A percentile compares a stretch with the other conserved stretches of the same genome.
phyloP scores from a whole-genome alignment of 108 stramenopile species.

The Conticribra weissflogii region DNA sequence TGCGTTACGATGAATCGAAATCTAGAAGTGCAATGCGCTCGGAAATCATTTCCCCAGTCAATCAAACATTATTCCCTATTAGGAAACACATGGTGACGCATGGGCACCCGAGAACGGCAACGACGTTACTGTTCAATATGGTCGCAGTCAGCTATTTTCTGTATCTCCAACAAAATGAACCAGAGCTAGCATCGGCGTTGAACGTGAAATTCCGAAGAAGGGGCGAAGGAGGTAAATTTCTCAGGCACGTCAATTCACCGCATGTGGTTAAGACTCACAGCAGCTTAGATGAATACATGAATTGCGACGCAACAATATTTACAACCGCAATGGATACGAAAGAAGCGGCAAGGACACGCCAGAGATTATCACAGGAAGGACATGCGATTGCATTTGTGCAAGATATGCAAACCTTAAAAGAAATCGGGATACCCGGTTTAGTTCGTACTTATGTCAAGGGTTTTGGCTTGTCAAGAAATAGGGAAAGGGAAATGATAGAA shows the following conservation, averaged over 20 bases:
- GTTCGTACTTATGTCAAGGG: constrained; percentile 28
- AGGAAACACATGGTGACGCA: constrained; percentile 39
- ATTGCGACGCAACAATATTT: constrained; percentile 28
- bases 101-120: constrained; percentile 41
- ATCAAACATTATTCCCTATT: constrained; percentile 10
- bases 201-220: constrained; percentile 17
- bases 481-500: constrained; percentile 17
- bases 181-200: constrained; percentile 10
- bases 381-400: constrained; percentile 42
- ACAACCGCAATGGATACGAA: constrained; percentile 24
- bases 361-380: constrained; percentile 14
- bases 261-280: constrained; percentile 35
- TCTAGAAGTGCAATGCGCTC: neutral
- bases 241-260: neutral
- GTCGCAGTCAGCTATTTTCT: constrained; percentile 36
- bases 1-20: neutral
- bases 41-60: neutral
- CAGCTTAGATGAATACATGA: constrained; percentile 19
- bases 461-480: constrained; percentile 21
- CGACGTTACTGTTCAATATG: constrained; percentile 49
- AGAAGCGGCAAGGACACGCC: constrained; percentile 24
- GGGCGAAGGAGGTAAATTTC: neutral
- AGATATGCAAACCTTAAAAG: constrained; percentile 38
- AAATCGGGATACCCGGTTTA: constrained; percentile 19
- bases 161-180: constrained; percentile 25